Percentiles rank a stretch among this genome's conserved stretches.
These are phyloP conservation scores for Gossypium australe DNA, from an alignment of 345 rosid genomes.

Conservation along the genomic window DNA sequence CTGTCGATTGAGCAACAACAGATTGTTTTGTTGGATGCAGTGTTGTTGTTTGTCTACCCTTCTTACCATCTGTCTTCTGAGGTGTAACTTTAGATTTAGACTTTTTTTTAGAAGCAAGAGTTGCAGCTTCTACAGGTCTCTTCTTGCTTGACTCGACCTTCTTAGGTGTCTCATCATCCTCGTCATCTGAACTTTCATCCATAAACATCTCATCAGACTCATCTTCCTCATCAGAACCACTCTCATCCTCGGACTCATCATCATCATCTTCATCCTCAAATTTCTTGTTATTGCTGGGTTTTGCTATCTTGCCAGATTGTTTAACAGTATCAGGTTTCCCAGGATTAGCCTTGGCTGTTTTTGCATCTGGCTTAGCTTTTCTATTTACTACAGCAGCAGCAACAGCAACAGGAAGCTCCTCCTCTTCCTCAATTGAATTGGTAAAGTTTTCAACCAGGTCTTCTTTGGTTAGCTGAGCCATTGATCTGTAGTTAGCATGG, in stretches of 20 bases:
- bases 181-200: constrained; percentile 25
- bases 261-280: constrained; percentile 15
- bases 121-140: constrained; percentile 45
- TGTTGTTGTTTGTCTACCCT: constrained; percentile 70
- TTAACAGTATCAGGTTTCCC: constrained; percentile 24
- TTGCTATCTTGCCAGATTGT: not conserved
- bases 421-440: constrained; percentile 19
- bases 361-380: constrained; percentile 19
- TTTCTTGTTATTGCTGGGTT: constrained; percentile 27
- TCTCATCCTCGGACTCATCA: constrained; percentile 22
- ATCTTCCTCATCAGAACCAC: constrained; percentile 1
- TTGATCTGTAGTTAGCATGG: too few species aligned
- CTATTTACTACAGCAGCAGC: constrained; percentile 18
- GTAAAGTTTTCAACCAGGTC: too few species aligned
- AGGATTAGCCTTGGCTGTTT: constrained; percentile 20
- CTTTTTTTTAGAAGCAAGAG: constrained; percentile 56
- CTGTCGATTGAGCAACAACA: not conserved
- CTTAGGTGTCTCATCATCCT: constrained; percentile 54
- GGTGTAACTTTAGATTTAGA: constrained; percentile 34
- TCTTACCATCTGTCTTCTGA: constrained; percentile 66
- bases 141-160: constrained; percentile 41
- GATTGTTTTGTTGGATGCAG: constrained; percentile 74
- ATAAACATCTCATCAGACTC: constrained; percentile 11
- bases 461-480: too few species aligned
- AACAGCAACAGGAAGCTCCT: constrained; percentile 15